Evolutionary conservation across 768 basidiomycete species (phyloP).

Genomic region (Boletus edulis): DNA sequence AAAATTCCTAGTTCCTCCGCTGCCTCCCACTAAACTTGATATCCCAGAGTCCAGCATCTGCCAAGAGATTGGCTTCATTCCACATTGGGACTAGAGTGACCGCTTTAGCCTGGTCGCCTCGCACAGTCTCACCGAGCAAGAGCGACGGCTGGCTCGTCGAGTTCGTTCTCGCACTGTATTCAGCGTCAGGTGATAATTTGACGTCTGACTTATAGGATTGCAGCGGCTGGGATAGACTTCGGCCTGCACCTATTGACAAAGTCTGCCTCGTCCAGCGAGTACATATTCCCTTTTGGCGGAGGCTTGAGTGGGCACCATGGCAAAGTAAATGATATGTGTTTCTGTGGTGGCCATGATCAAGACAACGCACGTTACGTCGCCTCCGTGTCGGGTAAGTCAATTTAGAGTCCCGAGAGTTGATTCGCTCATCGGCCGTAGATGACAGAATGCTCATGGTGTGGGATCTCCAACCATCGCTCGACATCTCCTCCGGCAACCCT

Average conservation of each 20-base stretch:
- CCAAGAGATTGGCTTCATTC: constrained; percentile 62
- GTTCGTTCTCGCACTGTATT: constrained; percentile 38
- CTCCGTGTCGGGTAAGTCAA: constrained; percentile 65
- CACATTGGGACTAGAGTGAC: constrained; percentile 70
- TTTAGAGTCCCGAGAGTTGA: not conserved
- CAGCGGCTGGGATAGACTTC: constrained; percentile 65
- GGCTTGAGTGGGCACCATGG: constrained; percentile 82
- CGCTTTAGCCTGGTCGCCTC: constrained; percentile 76
- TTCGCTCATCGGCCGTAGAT: constrained; percentile 39
- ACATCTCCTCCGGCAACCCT: constrained; percentile 39
- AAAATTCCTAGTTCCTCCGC: constrained; percentile 1
- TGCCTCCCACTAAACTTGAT: constrained; percentile 6
- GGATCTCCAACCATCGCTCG: constrained; percentile 66
- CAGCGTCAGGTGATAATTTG: not conserved
- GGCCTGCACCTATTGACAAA: constrained; percentile 70
- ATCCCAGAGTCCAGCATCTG: constrained; percentile 41
- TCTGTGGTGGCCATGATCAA: constrained; percentile 70
- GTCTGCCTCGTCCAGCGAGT: constrained; percentile 43
- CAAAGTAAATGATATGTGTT: constrained; percentile 73
- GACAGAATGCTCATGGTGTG: constrained; percentile 86
- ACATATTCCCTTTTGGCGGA: constrained; percentile 70
- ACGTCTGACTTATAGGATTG: constrained; percentile 46
- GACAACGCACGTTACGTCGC: constrained; percentile 74
- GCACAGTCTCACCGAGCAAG: constrained; percentile 60
- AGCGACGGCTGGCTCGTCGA: constrained; percentile 70